Evolutionary conservation across 2,329 filamentous ascomycete species (phyloP).

Genomic region (Ambrosiella cleistominuta): DNA sequence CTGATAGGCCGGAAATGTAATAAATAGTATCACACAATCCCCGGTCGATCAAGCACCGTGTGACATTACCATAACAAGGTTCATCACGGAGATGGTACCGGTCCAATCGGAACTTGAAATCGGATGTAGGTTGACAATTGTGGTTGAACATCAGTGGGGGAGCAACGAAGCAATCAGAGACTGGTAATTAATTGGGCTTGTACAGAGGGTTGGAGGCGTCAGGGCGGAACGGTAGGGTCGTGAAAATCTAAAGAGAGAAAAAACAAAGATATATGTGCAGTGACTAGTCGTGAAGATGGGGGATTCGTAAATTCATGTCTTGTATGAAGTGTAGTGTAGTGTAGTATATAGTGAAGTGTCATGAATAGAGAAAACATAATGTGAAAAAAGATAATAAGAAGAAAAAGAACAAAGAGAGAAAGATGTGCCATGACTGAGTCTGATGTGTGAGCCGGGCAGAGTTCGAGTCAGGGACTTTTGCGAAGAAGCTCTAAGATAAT

Average conservation of each 20-base stretch:
- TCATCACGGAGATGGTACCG: too few species aligned
- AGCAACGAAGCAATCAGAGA: too few species aligned
- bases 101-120: too few species aligned
- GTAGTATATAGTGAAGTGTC: conserved; percentile 1
- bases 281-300: not conserved
- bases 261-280: not conserved
- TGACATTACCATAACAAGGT: too few species aligned
- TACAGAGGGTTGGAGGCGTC: too few species aligned
- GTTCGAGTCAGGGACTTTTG: not conserved
- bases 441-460: not conserved
- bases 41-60: too few species aligned
- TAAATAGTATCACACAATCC: too few species aligned
- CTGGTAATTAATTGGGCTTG: too few species aligned
- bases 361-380: not conserved
- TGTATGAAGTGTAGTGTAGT: not conserved
- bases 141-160: too few species aligned
- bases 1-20: too few species aligned
- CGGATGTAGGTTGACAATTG: too few species aligned
- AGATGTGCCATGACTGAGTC: not conserved
- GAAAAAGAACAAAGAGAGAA: not conserved
- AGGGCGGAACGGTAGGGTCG: not conserved
- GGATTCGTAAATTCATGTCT: not conserved
- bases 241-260: not conserved
- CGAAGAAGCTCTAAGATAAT: too few species aligned
- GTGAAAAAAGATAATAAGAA: not conserved